Evolutionary conservation across 805 yeast species (phyloP), one percentile per base, ranked within the genome.

Genomic region (Candida sphagnicola): DNA sequence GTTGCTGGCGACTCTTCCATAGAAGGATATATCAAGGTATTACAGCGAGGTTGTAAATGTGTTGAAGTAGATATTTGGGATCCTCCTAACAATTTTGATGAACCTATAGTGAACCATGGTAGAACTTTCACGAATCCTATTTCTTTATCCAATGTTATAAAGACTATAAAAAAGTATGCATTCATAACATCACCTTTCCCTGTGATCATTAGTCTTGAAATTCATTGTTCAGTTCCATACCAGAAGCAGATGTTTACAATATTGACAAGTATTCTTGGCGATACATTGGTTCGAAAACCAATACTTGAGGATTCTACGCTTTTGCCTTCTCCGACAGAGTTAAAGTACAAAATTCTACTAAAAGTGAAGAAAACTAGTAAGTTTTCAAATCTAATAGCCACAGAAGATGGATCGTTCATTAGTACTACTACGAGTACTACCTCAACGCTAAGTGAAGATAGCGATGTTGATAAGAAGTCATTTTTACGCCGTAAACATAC

Each of bases 31-130:
- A 80, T 88, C 13, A 76, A 84, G 36, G 93, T 87, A 0, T 64
- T 93, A 35, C 96, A 89, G 56, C 75, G 89, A 39, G 98, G 99
- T 1, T 93, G 98, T 51, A 70, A 96, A 32, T 90, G 96, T 45
- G 71, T 93, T n/a, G 99, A 93, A 54, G 79, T 93, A 29, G 99
- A 93, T 59, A 71, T 93, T 15, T 93, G 99, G 99, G 96, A 91
- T 63, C 68, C 68, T 11, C 43, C 40, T 11, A 34, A 39, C 19
- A 39, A 31, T 19, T 60, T 55, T 11, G 59, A 62, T 10, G 90
- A 83, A 0, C 99, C 99, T 0, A 76, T 86, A 0, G 96, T 93
- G 0, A 83, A 85, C 19, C 99, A 93, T 59, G 99, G 99, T 0
- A 65, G 82, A 35, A 78, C 95, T 0, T 77, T 93, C 45, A 87